Conservation (phyloP, 2,329 filamentous ascomycete genomes). For the Nakataea oryzae region DNA sequence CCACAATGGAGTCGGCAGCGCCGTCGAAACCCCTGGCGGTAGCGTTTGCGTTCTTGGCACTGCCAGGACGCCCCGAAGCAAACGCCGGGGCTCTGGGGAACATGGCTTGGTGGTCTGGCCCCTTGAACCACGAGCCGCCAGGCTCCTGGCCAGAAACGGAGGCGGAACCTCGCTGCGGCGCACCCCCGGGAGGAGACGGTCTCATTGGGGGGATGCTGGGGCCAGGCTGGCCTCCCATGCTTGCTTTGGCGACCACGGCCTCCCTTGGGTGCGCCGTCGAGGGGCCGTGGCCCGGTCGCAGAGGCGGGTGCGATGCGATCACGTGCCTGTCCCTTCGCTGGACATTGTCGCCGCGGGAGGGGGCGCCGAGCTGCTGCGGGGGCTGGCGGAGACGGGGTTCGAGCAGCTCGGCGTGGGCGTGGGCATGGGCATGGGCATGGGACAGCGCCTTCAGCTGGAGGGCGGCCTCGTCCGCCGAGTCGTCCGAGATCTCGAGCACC, state of each 20-base stretch:
- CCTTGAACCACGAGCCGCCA: background rate
- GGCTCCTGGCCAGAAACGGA: background rate
- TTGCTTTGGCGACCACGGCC: background rate
- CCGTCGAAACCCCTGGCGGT: background rate
- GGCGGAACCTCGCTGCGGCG: background rate
- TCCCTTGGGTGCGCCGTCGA: background rate
- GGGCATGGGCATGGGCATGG: background rate
- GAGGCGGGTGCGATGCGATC: background rate
- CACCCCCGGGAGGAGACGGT: background rate
- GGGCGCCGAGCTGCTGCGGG: background rate
- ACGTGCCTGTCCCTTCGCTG: background rate
- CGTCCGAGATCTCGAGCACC: background rate
- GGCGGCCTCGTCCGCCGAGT: background rate
- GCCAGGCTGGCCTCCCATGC: background rate
- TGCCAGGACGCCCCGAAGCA: background rate
- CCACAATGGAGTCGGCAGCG: background rate
- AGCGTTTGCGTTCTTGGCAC: background rate
- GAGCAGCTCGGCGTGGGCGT: background rate
- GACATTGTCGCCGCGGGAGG: background rate
- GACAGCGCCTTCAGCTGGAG: background rate
- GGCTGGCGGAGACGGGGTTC: background rate
- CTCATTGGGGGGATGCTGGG: background rate
- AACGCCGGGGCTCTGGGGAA: background rate
- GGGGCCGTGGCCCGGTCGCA: background rate
- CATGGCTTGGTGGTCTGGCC: background rate